Conservation (phyloP, 306 rosid species). For the Potentilla sterilis region DNA sequence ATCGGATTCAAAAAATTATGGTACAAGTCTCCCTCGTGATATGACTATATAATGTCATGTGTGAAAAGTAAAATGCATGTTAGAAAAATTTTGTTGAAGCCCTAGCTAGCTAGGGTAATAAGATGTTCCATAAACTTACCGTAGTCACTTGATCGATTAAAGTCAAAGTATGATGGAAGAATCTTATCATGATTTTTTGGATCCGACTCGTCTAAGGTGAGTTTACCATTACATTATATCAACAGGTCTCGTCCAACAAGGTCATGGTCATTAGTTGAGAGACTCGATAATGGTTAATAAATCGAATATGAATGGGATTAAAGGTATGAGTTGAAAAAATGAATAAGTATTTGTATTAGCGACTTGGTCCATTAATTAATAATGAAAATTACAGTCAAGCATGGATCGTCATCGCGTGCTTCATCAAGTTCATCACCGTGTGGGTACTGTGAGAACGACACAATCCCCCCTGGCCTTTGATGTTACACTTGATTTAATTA, state of each 20-base stretch:
- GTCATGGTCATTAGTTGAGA: background rate
- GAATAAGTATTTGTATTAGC: background rate
- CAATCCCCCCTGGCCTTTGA: background rate
- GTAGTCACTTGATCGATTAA: no score
- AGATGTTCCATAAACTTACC: no score
- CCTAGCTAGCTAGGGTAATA: no score
- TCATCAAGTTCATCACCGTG: background rate
- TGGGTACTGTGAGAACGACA: background rate
- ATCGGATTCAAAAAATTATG: no score
- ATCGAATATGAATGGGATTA: background rate
- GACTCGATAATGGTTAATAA: background rate
- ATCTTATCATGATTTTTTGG: no score
- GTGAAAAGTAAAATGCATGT: background rate
- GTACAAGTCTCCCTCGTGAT: background rate
- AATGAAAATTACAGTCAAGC: background rate
- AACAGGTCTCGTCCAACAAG: background rate
- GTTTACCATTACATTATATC: no score
- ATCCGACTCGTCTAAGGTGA: no score
- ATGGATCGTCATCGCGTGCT: background rate
- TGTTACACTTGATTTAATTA: background rate
- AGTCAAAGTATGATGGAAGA: no score
- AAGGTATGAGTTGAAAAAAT: background rate
- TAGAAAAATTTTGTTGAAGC: background rate
- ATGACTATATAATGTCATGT: background rate
- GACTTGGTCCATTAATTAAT: background rate